These are phyloP conservation scores for Trichoderma aggressivum DNA, from an alignment of 2,329 filamentous ascomycete species.

Conservation along the genomic window DNA sequence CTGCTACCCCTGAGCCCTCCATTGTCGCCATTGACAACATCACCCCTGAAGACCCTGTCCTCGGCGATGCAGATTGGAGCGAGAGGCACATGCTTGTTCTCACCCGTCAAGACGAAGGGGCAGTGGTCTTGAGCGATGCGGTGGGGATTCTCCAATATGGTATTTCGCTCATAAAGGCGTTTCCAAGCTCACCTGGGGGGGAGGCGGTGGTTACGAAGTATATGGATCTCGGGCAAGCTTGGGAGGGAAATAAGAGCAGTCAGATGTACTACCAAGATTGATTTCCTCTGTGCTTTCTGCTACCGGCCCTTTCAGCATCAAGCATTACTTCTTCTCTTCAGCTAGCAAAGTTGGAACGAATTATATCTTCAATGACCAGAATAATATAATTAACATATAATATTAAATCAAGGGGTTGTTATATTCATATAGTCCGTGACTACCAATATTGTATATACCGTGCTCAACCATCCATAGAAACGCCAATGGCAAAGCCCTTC, in stretches of 20 bases:
- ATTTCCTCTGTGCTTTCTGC: neutral
- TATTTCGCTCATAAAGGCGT: neutral
- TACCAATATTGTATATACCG: neutral
- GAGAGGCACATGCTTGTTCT: neutral
- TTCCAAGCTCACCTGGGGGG: neutral
- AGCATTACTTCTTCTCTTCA: neutral
- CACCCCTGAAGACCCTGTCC: neutral
- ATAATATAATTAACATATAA: neutral
- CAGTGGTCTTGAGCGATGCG: neutral
- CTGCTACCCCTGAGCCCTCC: neutral
- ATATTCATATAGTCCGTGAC: neutral
- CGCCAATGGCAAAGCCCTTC: neutral
- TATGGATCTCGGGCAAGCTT: neutral
- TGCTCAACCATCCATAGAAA: neutral
- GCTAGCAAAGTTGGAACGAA: neutral
- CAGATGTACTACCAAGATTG: neutral
- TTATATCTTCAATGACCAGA: neutral
- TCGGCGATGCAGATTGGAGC: neutral
- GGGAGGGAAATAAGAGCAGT: neutral
- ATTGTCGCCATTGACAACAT: neutral
- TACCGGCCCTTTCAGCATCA: neutral
- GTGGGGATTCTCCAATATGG: slow-evolving; percentile 8
- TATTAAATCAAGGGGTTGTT: neutral
- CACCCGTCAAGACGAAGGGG: neutral
- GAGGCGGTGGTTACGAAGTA: neutral